Base-by-base conservation (phyloP, 1,284 basidiomycete genomes). In the Calocybe gambosa region DNA sequence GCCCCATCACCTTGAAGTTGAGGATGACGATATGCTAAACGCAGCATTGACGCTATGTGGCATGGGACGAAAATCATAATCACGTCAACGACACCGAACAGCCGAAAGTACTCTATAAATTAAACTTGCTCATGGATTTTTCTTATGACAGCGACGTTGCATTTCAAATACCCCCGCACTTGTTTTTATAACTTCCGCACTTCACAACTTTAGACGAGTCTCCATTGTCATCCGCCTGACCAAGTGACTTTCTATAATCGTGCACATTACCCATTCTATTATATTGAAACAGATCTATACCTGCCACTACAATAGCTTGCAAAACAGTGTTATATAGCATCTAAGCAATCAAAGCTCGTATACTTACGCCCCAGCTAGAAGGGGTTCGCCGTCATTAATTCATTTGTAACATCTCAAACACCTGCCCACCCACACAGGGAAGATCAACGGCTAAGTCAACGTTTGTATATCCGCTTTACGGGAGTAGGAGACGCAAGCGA, bases 21-120 rank as follows among this genome's bases (percentile, higher is more conserved):
- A 70, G 23, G 77, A 78, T 52, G 75, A 80, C n/a, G 80, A 80
- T 48, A 71, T 77, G 63, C 78, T 83, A 73, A 73, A 73, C 45
- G 80, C 80, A 35, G 80, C 80, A 15, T 62, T 80, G 42, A 74
- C 74, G 33, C 62, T 83, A 19, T 83, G 80, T 57, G 79, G 79
- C 31, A 69, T 83, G 41, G 76, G 78, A 40, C 68, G 68, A 41
- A 55, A 60, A 42, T 46, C 33, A 47, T 50, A 46, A 41, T 26
- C 28, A 7, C 29, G 7, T 23, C 21, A 23, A 23, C 21, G 18
- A 51, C 16, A 36, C 42, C 35, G 28, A 38, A 18, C 23, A 42
- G 23, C 45, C 34, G 29, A 46, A 26, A n/a, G 31, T 45, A 43
- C 16, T 39, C 45, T 51, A 43, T 47, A 50, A 42, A 45, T 50